A percentile compares a stretch with the other conserved stretches of the same genome.
Evolutionary conservation across 2,329 filamentous ascomycete genomes (phyloP).

Genomic region (Cryoendolithus antarcticus): DNA sequence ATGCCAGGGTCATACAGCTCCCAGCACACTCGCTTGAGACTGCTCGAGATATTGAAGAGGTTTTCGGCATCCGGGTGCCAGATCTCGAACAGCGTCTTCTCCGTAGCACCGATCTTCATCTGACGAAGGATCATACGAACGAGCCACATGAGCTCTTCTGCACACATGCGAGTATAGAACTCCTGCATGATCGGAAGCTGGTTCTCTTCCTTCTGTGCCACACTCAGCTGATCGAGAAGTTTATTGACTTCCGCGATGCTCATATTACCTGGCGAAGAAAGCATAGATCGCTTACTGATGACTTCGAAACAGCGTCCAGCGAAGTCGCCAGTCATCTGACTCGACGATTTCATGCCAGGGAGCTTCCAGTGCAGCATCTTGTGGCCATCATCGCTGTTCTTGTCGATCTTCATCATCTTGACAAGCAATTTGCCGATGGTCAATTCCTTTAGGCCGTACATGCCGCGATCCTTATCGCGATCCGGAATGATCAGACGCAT

Average conservation of each 20-base stretch:
- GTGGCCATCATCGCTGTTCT: slow-evolving; percentile 76
- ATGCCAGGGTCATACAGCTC: slow-evolving; percentile 65
- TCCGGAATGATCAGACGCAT: slow-evolving; percentile 84
- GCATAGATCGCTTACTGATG: slow-evolving; percentile 69
- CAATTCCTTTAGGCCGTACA: slow-evolving; percentile 91
- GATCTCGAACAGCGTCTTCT: slow-evolving; percentile 70
- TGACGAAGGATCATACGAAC: slow-evolving; percentile 83
- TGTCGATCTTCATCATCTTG: slow-evolving; percentile 83
- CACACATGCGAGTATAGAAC: slow-evolving; percentile 85
- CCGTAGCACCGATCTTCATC: slow-evolving; percentile 65
- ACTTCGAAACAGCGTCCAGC: slow-evolving; percentile 79
- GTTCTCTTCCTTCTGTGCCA: slow-evolving; percentile 65
- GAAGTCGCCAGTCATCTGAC: slow-evolving; percentile 75
- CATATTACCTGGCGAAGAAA: slow-evolving; percentile 62
- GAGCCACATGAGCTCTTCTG: slow-evolving; percentile 87
- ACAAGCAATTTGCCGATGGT: slow-evolving; percentile 83
- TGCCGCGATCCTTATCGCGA: slow-evolving; percentile 80
- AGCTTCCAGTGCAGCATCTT: slow-evolving; percentile 86
- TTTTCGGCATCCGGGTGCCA: slow-evolving; percentile 43
- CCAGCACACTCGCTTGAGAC: slow-evolving; percentile 84
- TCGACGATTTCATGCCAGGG: slow-evolving; percentile 54
- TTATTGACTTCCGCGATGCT: slow-evolving; percentile 82
- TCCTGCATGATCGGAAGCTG: slow-evolving; percentile 69
- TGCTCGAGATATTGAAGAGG: slow-evolving; percentile 79
- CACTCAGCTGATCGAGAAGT: slow-evolving; percentile 65